A percentile compares a stretch with the other conserved stretches of the same genome.
Conservation (phyloP, 257 asterid species). For the Nicotiana otophora region DNA sequence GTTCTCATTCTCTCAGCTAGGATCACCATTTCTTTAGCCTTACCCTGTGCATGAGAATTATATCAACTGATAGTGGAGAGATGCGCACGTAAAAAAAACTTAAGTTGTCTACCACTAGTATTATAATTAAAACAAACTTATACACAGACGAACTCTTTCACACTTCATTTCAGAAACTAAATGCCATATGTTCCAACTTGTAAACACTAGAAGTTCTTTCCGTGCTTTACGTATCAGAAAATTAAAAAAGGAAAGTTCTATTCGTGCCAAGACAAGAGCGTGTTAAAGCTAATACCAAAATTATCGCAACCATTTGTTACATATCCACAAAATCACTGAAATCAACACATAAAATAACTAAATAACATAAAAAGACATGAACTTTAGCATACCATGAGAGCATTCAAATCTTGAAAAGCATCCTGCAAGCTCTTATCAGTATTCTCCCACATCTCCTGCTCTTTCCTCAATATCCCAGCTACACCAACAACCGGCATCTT, state of each 20-base stretch:
- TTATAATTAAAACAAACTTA: not conserved
- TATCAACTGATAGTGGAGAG: not conserved
- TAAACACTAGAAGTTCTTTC: not conserved
- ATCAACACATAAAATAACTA: not conserved
- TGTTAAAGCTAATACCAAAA: not conserved
- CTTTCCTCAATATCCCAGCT: constrained; percentile 93
- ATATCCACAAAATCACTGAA: not conserved
- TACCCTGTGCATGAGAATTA: constrained; percentile 40
- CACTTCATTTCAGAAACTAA: not conserved
- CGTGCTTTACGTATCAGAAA: not conserved
- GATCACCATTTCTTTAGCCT: constrained; percentile 96
- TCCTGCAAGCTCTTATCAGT: constrained; percentile 98
- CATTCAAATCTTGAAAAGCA: constrained; percentile 97
- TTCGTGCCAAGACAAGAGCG: not conserved
- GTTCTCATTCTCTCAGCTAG: constrained; percentile 96
- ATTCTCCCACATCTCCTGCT: constrained; percentile 99
- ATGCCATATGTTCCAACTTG: not conserved
- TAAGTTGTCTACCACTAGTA: not conserved
- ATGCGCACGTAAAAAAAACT: not conserved
- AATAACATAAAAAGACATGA: not conserved
- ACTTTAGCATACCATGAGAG: constrained; percentile 69
- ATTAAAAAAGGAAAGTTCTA: not conserved
- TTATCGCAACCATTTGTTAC: not conserved
- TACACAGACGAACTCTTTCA: not conserved
- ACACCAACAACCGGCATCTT: constrained; percentile 82